Evolutionary conservation across 2,329 filamentous ascomycete species (phyloP).

Genomic region (Amesomyces nigricolor): DNA sequence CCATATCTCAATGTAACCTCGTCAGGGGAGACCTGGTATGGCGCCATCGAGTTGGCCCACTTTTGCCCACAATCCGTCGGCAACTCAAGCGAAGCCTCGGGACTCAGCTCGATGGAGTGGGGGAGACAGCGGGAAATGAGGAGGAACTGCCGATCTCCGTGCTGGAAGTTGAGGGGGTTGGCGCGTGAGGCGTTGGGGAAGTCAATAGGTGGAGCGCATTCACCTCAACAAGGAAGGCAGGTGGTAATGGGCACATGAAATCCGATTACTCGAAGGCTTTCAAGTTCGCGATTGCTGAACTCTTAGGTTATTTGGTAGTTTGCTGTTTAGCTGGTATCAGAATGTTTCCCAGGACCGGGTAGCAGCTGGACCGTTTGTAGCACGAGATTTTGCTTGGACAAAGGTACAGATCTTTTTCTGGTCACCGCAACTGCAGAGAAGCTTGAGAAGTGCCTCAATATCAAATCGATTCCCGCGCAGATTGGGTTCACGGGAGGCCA

Average conservation of each 20-base stretch:
- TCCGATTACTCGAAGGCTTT: no score
- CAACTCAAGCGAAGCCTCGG: constrained; percentile 11
- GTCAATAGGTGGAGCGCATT: no score
- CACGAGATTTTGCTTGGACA: no score
- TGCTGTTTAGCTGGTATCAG: not conserved
- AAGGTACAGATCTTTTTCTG: no score
- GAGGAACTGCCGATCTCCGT: constrained; percentile 15
- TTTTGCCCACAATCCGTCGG: constrained; percentile 7
- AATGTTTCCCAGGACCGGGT: constrained; percentile 10
- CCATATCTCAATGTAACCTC: constrained; percentile 18
- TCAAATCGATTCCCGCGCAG: no score
- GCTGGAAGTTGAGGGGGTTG: not conserved
- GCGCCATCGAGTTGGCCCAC: constrained; percentile 17
- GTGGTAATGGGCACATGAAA: constrained; percentile 15
- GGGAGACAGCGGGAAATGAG: constrained; percentile 4
- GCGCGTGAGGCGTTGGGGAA: not conserved
- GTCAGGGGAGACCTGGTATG: constrained; percentile 11
- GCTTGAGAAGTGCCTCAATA: no score
- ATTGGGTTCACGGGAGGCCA: not conserved
- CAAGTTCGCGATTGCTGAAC: no score
- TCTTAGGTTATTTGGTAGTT: not conserved
- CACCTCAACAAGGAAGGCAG: constrained; percentile 14
- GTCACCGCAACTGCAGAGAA: no score
- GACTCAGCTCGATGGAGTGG: not conserved
- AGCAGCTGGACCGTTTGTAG: not conserved